Base-by-base conservation (phyloP, 306 rosid genomes). In the Lagenaria siceraria region DNA sequence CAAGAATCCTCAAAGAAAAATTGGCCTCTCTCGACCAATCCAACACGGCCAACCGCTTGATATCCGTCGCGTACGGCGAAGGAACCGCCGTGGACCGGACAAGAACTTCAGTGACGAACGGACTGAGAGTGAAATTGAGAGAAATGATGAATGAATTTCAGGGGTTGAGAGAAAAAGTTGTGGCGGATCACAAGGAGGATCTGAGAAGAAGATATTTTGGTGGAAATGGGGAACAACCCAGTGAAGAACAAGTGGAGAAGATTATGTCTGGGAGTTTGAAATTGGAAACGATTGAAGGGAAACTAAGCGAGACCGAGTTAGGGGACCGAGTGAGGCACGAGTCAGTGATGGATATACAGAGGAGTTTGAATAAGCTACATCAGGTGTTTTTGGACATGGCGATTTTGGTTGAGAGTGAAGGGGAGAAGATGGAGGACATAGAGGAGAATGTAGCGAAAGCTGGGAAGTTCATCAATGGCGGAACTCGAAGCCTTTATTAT, bases 311-410 rank as follows among this genome's bases (percentile, higher is more conserved):
- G 63, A 74, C 77, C 71, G 97, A 92, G 63, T 59, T 84, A 78
- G 87, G 84, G 43, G 87, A 86, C 75, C 89, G 87, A 63, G 86
- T 80, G 5, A 81, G 96, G 81, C 93, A 96, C n/a, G 91, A 90
- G 73, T 89, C 93, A 0, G 92, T 88, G 84, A 80, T 88, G 85
- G 93, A 96, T 81, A 86, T 92, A 9, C 96, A 88, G 81, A 90
- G 84, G 78, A 96, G 99, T 78, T 87, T 96, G 92, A 88, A 87
- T 25, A 92, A 89, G 88, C 96, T 96, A 82, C 97, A 92, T 31
- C 97, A 96, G 69, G 96, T 96, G 58, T 95, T 95, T 80, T 90
- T 95, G 77, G 99, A 92, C 78, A 95, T 95, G 99, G 98, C 97
- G 61, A 83, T 95, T 83, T 78, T 92, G 83, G 93, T 95, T 53